Evolutionary conservation across 129 eudicot species (phyloP).

Genomic region (Ambrosia trifida): DNA sequence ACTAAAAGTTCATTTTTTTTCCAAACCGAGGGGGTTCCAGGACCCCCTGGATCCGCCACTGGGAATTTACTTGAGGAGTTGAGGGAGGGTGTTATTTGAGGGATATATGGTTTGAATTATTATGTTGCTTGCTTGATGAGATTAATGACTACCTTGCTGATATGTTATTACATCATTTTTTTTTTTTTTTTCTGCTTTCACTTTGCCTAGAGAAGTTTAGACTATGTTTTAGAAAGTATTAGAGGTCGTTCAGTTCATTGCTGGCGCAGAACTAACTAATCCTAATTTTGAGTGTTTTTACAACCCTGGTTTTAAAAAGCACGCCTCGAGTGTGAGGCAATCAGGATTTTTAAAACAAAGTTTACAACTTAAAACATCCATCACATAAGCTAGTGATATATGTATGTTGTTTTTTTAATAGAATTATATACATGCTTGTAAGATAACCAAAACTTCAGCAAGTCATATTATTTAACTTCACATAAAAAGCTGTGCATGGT

Average conservation of each 20-base stretch:
- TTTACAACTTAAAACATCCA: neutral
- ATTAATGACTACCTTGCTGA: no score
- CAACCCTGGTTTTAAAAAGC: no score
- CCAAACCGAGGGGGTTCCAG: no score
- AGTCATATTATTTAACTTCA: neutral
- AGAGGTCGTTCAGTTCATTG: neutral
- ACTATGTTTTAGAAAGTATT: neutral
- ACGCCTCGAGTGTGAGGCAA: no score
- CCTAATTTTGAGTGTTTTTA: no score
- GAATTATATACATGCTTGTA: no score
- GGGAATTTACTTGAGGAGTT: neutral
- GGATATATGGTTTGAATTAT: conserved; percentile 12
- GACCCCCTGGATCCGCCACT: no score
- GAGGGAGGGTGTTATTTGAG: conserved; percentile 23
- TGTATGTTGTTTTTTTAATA: no score
- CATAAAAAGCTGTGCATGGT: neutral
- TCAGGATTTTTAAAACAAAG: no score
- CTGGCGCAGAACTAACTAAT: neutral
- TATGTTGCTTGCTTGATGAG: neutral
- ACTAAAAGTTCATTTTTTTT: no score
- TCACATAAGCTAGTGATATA: no score
- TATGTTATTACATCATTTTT: neutral
- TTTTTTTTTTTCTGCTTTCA: neutral
- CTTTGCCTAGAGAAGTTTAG: neutral
- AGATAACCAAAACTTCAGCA: neutral